Conservation (phyloP, 768 basidiomycete species). For the Leccinum arenicola region DNA sequence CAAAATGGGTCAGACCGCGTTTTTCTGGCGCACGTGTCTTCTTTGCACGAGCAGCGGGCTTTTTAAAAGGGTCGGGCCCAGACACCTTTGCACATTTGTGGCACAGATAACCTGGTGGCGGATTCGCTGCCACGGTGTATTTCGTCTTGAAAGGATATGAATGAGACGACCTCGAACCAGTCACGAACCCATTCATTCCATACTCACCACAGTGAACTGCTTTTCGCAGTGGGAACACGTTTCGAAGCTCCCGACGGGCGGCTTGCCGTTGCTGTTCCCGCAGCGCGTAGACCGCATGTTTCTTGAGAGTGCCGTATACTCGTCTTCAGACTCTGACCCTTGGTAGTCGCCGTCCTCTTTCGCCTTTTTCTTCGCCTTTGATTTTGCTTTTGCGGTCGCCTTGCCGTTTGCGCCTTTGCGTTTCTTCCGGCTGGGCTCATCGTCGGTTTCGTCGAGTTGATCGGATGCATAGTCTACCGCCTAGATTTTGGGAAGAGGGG, state of each 20-base stretch:
- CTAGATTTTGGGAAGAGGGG: slow-evolving; percentile 2
- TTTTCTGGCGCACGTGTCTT: slow-evolving; percentile 64
- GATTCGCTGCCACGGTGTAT: slow-evolving; percentile 76
- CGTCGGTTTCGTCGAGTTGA: slow-evolving; percentile 63
- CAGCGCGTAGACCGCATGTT: slow-evolving; percentile 37
- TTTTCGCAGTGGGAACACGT: slow-evolving; percentile 79
- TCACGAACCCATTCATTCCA: not conserved
- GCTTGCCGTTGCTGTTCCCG: slow-evolving; percentile 41
- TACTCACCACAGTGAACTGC: slow-evolving; percentile 83
- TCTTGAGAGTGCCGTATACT: slow-evolving; percentile 65
- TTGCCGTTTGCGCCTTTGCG: slow-evolving; percentile 48
- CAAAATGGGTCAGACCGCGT: slow-evolving; percentile 64
- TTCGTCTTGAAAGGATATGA: slow-evolving; percentile 60
- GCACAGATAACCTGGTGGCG: slow-evolving; percentile 78
- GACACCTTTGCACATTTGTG: slow-evolving; percentile 77
- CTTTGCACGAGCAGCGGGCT: slow-evolving; percentile 57
- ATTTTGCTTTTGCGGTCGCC: slow-evolving; percentile 39
- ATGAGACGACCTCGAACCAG: not conserved
- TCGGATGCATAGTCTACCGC: slow-evolving; percentile 64
- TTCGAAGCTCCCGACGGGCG: slow-evolving; percentile 75
- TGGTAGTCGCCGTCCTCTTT: slow-evolving; percentile 49
- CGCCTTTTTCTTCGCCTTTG: slow-evolving; percentile 37
- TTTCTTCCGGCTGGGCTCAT: slow-evolving; percentile 47
- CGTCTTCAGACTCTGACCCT: slow-evolving; percentile 57
- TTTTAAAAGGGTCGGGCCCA: slow-evolving; percentile 86